Base-by-base conservation (phyloP, 805 yeast species). In the Candida maltosa region DNA sequence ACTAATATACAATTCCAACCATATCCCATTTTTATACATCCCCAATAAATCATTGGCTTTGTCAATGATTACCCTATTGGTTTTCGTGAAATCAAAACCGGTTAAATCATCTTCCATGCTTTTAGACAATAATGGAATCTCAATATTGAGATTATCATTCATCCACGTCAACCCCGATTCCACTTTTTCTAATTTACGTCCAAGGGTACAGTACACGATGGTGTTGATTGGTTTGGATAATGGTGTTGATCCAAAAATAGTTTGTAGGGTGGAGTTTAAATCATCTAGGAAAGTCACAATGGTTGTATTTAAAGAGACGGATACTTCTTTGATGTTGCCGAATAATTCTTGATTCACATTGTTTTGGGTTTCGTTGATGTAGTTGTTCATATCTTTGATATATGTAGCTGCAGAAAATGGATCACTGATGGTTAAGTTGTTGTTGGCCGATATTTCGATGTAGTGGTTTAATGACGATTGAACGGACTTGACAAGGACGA, bases 151-250 rank as follows among this genome's bases (percentile, higher is more conserved):
- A 42, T 84, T 66, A 23, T 80, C 63, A 46, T 81, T 68, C 2
- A 88, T 62, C 97, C 97, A 93, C 2, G 80, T 73, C 36, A 89
- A 58, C 0, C 94, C 97, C 20, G 73, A 52, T 43, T 84, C 84
- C 2, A 87, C 64, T 16, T 72, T 67, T 10, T 67, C 68, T 5
- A 91, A 55, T 48, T 91, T 93, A 32, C 82, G 67, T 12, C 86
- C 91, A 25, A 93, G 66, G 3, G 86, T 76, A 61, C 98, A 91
- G 21, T 80, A 78, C 4, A 89, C 83, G 0, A 87, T 77, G 0
- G 81, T 70, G 19, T 71, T 69, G 30, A 87, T 68, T 0, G 94
- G 84, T 1, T 54, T 53, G 31, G 78, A 9, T 75, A 8, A 91
- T 60, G 83, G 74, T 0, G 97, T 87, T 3, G 70, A 70, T 4